Evolutionary conservation across 2,329 filamentous ascomycete genomes (phyloP).

Genomic region (Harringtonia lauricola): DNA sequence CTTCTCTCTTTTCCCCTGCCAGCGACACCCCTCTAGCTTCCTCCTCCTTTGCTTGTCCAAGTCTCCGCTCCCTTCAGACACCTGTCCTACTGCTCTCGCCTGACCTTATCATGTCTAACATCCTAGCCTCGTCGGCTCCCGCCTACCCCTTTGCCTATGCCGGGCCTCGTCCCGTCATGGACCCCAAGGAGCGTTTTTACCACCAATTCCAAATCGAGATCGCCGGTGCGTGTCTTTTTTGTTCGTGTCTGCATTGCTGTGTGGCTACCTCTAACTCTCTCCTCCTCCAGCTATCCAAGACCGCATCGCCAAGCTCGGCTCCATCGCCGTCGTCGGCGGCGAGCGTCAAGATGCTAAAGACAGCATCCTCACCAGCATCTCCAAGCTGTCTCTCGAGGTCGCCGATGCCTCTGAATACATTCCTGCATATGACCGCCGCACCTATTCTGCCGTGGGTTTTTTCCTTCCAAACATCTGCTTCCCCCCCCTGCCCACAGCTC

Average conservation of each 20-base stretch:
- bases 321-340: conserved; percentile 51
- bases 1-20: too few relatives aligned
- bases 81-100: too few relatives aligned
- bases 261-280: not conserved
- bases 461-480: not conserved
- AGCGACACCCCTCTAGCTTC: too few relatives aligned
- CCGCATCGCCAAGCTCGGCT: conserved; percentile 58
- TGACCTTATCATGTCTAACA: not conserved
- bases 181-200: conserved; percentile 71
- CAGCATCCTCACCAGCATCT: conserved; percentile 67
- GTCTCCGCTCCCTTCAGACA: too few relatives aligned
- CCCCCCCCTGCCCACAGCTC: not conserved
- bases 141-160: conserved; percentile 12
- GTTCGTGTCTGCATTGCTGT: not conserved
- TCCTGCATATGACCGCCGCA: conserved; percentile 80
- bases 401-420: conserved; percentile 73
- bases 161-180: conserved; percentile 22
- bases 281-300: conserved; percentile 55
- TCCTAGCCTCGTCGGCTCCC: conserved; percentile 3
- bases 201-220: conserved; percentile 70
- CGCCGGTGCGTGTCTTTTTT: conserved; percentile 38
- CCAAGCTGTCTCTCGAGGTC: conserved; percentile 70
- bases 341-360: conserved; percentile 76
- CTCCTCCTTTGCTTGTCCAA: too few relatives aligned
- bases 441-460: conserved; percentile 59